Evolutionary conservation across 2,329 filamentous ascomycete genomes (phyloP), one percentile per base, ranked within the genome.

Genomic region (Thielaviopsis euricoi): DNA sequence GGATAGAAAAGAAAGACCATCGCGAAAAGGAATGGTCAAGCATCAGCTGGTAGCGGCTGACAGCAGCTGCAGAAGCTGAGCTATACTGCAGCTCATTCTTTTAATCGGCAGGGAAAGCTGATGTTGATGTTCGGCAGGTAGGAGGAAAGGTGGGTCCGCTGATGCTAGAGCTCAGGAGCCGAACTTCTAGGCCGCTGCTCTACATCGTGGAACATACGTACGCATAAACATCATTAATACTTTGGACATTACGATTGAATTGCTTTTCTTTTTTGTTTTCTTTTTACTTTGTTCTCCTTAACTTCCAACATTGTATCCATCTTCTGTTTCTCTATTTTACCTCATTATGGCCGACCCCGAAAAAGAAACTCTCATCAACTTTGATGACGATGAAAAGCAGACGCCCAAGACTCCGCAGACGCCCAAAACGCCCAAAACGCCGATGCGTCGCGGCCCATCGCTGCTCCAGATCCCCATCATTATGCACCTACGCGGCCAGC

Each of bases 401-500:
- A 7, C 43, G 9, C 43, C 43, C n/a, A 48, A 48, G 7, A 9
- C n/a, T 3, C 43, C 58, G n/a, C 33, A 57, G 23, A 51, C 43
- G 4, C 43, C 58, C 10, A 23, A 57, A 25, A 51, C 40, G 21
- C 48, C 26, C 19, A 51, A 52, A 22, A 46, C 46, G n/a, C 71
- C 73, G n/a, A 64, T 71, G 55, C 72, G 71, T 56, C 74, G 74
- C 57, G 75, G 75, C 15, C 81, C 82, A 7, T 75, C 80, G 50
- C 86, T 87, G 1, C 80, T 97, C 61, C 79, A 88, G 61, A 77
- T 97, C 19, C 90, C 91, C 17, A 83, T 89, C 58, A 74, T 98
- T 60, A 80, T 80, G 65, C 76, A 84, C 65, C 80, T 98, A 62
- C 83, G 86, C 66, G 79, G 79, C 57, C 88, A 87, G 69, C 79